Base-by-base conservation (phyloP, 2,329 filamentous ascomycete genomes). In the Xylariaceae sp. region DNA sequence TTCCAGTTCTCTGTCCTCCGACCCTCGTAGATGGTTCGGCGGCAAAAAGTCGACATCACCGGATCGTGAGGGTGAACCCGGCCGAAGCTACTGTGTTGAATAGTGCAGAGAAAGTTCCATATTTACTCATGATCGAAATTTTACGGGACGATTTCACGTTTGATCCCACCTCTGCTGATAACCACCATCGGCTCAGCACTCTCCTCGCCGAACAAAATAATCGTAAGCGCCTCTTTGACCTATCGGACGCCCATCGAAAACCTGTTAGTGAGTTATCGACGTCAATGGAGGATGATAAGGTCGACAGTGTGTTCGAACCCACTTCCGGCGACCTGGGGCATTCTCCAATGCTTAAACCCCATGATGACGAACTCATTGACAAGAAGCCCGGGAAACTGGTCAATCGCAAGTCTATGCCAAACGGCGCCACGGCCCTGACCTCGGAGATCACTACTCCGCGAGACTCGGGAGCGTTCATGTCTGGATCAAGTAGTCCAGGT, bases 301-400 rank as follows among this genome's bases (percentile, higher is more conserved):
- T 77, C 1, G 89, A 92, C 61, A 92, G 88, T 62, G 87, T 92
- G 18, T 90, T 94, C 62, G 89, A 94, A 68, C 89, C 89, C n/a
- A 79, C 80, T 0, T 87, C 81, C 33, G 89, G 89, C 35, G 89
- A 94, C 64, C 71, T 94, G 30, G 85, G 87, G 39, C 89, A 83
- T 65, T 88, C 87, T 10, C 81, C 84, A 11, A 72, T 90, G 57
- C 75, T 90, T 44, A 80, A 81, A 60, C 73, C 80, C 0, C 74
- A 75, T 30, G 71, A 74, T 19, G 76, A 78, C 3, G 71, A 71
- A 32, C 58, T 67, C 48, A 59, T 66, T 38, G 49, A 51, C 19
- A 69, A 66, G 53, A 65, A 67, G 44, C 65, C 63, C 45, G 61
- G 57, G 27, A 61, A 64, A 42, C 45, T 56, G 12, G 46, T 47